Evolutionary conservation across 2,329 filamentous ascomycete species (phyloP), one percentile per base, ranked within the genome.

Genomic region (Colletotrichum eleusines): DNA sequence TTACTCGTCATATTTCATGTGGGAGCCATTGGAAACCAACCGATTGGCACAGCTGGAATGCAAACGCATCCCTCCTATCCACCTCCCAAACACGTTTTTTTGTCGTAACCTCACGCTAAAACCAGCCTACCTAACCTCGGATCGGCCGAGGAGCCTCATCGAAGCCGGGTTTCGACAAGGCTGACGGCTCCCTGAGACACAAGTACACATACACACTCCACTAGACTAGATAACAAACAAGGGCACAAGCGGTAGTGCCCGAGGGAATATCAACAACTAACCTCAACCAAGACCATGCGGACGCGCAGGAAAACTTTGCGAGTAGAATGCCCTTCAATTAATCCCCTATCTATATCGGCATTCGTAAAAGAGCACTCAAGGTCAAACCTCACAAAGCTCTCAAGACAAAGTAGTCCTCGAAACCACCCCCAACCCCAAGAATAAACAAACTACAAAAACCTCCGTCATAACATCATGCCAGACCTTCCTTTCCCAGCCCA

Each of bases 281-380:
- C 48, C 16, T 18, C 23, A n/a, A n/a, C n/a, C n/a, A n/a, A 48
- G 20, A 46, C 1, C 16, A 23, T n/a, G 5, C 35, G 3, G 31
- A 23, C 18, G 26, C 23, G 16, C 8, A 31, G 9, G 16, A 20
- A 23, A 26, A 26, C 5, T 14, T 35, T 64, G 44, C 14, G 68
- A 63, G 38, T 44, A 68, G 46, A 63, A 58, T 68, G 59, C 64
- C n/a, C 35, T 26, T 62, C 58, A 51, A 68, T 68, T 71, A 68
- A 50, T n/a, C 23, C 35, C 33, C 58, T 28, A 58, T 70, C 67
- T 70, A 62, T 67, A 62, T 26, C 20, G 33, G 57, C 44, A n/a
- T 53, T 59, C 63, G 38, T 68, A 42, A 20, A 33, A 57, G 38
- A 57, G 23, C 46, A 42, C 48, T 35, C 33, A 23, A 44, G 14